Conservation (phyloP, 2,329 filamentous ascomycete species). For the Chlorencoelia australis region DNA sequence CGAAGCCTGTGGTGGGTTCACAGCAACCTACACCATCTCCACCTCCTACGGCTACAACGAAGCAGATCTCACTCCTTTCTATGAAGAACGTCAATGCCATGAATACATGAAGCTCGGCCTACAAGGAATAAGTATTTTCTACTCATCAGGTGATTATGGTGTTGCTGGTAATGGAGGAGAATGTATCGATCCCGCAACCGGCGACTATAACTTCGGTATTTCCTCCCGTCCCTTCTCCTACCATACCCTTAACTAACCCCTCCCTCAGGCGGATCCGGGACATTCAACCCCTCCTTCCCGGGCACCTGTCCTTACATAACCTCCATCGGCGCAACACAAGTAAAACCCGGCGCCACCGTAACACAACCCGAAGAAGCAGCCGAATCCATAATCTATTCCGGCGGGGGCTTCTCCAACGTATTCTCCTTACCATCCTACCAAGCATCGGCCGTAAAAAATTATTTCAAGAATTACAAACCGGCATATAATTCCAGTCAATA, state of each 20-base stretch:
- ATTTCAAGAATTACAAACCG: conserved; percentile 11
- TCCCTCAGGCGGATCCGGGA: conserved; percentile 1
- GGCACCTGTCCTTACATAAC: conserved; percentile 39
- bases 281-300: conserved; percentile 38
- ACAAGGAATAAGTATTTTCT: conserved; percentile 38
- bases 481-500: conserved; percentile 32
- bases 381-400: conserved; percentile 59
- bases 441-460: conserved; percentile 18
- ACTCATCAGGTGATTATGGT: conserved; percentile 39
- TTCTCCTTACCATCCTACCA: conserved; percentile 40
- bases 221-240: no score
- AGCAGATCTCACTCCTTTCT: conserved; percentile 34
- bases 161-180: conserved; percentile 30
- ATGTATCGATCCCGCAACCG: conserved; percentile 21
- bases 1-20: conserved; percentile 35
- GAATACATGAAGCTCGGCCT: conserved; percentile 47
- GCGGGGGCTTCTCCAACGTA: conserved; percentile 58
- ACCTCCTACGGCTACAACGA: conserved; percentile 45
- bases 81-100: conserved; percentile 41
- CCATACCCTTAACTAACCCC: no score
- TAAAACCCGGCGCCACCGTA: conserved; percentile 28
- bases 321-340: conserved; percentile 42
- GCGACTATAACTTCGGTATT: conserved; percentile 20
- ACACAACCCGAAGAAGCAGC: conserved; percentile 34
- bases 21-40: conserved; percentile 41